Evolutionary conservation across 2,329 filamentous ascomycete genomes (phyloP).

Genomic region (Akanthomyces dipterigenus): DNA sequence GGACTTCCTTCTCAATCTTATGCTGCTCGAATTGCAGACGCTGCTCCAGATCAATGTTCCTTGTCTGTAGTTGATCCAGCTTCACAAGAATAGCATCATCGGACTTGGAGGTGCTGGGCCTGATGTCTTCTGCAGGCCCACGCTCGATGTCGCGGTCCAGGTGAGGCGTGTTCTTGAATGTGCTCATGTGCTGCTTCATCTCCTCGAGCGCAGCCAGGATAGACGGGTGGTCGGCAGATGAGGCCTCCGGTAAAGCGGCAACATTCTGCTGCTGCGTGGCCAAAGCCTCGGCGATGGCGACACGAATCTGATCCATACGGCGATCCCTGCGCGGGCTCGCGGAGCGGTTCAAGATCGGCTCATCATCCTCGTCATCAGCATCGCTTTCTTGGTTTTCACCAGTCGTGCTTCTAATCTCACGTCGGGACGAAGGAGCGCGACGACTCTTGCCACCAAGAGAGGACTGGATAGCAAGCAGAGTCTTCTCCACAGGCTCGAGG

Average conservation of each 20-base stretch:
- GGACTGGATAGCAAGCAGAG: constrained; percentile 69
- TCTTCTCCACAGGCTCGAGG: constrained; percentile 73
- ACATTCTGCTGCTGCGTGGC: constrained; percentile 44
- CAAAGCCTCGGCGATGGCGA: constrained; percentile 67
- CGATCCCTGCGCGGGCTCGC: constrained; percentile 73
- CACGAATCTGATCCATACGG: constrained; percentile 74
- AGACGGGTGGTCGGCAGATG: constrained; percentile 27
- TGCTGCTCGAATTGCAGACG: constrained; percentile 41
- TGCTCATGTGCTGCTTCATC: constrained; percentile 44
- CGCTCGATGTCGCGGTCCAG: constrained; percentile 42
- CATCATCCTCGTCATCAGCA: constrained; percentile 90
- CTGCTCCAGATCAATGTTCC: constrained; percentile 54
- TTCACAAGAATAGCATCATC: constrained; percentile 48
- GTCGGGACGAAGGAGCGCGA: constrained; percentile 48
- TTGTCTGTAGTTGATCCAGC: constrained; percentile 52
- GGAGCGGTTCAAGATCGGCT: constrained; percentile 56
- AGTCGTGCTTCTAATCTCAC: constrained; percentile 59
- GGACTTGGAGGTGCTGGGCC: constrained; percentile 35
- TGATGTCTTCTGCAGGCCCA: constrained; percentile 46
- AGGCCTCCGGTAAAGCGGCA: constrained; percentile 21
- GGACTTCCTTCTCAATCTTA: constrained; percentile 42
- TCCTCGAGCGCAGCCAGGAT: constrained; percentile 62
- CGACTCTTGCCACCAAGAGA: constrained; percentile 54
- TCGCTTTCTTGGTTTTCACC: constrained; percentile 74
- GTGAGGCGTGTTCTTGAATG: constrained; percentile 11